phyloP scores from a whole-genome alignment of 768 basidiomycete species.

The Antrodiella citrinella region DNA sequence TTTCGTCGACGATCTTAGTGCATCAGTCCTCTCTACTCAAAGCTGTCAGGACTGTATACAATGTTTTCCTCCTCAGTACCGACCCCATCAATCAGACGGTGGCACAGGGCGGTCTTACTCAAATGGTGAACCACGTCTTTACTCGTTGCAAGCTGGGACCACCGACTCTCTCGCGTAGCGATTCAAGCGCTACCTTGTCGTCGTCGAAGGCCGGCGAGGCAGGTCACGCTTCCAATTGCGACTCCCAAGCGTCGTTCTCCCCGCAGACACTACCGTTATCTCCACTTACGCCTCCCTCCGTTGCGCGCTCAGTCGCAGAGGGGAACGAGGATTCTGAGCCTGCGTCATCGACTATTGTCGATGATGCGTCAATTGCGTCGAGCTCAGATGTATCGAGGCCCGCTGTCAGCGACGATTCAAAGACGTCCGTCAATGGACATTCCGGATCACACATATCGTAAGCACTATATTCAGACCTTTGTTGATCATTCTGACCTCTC shows the following conservation, averaged over 20 bases:
- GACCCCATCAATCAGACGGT: constrained; percentile 96
- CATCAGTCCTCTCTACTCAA: constrained; percentile 96
- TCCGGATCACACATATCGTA: not conserved
- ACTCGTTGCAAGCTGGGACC: constrained; percentile 52
- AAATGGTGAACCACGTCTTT: constrained; percentile 98
- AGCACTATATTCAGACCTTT: not conserved
- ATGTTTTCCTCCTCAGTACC: constrained; percentile 86
- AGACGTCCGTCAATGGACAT: constrained; percentile 1
- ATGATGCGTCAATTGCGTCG: not conserved
- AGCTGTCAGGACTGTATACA: constrained; percentile 96
- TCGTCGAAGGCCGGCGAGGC: constrained; percentile 5
- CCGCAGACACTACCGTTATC: constrained; percentile 7
- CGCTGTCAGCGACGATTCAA: no score
- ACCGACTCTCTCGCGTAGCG: constrained; percentile 10
- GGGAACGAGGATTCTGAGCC: constrained; percentile 7
- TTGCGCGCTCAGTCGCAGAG: constrained; percentile 2
- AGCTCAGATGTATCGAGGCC: no score
- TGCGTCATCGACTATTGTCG: constrained; percentile 8
- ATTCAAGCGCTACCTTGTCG: constrained; percentile 14
- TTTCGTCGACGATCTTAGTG: constrained; percentile 80
- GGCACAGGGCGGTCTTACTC: constrained; percentile 93
- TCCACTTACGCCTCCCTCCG: constrained; percentile 7
- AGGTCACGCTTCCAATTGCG: constrained; percentile 5
- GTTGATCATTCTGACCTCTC: no score
- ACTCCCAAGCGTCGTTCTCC: constrained; percentile 12